Conservation (phyloP, 1,284 basidiomycete genomes). For the Boletus sp. region DNA sequence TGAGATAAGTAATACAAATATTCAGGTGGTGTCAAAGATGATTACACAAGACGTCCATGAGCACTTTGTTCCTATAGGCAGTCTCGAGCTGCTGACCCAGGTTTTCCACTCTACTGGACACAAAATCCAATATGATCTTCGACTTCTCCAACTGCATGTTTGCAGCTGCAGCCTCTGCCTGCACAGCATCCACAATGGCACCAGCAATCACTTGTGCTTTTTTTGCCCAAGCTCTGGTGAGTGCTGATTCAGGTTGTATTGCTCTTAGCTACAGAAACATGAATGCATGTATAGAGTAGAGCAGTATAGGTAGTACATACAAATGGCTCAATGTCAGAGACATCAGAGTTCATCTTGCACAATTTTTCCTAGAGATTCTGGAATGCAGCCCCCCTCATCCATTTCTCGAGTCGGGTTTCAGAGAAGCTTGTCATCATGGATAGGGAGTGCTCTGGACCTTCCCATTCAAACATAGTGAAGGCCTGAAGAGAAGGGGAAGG, state of each 20-base stretch:
- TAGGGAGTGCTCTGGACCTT: neutral
- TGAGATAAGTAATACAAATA: neutral
- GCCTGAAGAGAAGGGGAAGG: neutral
- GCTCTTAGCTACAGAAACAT: neutral
- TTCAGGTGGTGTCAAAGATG: neutral
- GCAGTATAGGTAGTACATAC: neutral
- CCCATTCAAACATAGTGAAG: neutral
- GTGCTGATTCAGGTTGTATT: neutral
- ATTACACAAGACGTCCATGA: neutral
- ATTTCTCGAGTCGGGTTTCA: constrained; percentile 13
- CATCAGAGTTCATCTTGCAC: neutral
- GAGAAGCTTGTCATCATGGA: neutral
- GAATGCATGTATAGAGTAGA: neutral
- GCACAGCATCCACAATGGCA: neutral
- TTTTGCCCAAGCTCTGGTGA: neutral
- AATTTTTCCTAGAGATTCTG: neutral
- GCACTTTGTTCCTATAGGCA: neutral
- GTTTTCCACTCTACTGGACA: neutral
- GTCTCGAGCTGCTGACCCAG: neutral
- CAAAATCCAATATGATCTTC: neutral
- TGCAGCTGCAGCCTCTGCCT: neutral
- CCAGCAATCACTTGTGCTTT: neutral
- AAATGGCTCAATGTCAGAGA: neutral
- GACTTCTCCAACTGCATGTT: neutral
- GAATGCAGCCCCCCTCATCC: constrained; percentile 1